Percentiles rank a stretch among this genome's conserved stretches.
These are phyloP conservation scores for Umbilicus rupestris DNA, from an alignment of 164 flowering plant species.

Conservation along the genomic window DNA sequence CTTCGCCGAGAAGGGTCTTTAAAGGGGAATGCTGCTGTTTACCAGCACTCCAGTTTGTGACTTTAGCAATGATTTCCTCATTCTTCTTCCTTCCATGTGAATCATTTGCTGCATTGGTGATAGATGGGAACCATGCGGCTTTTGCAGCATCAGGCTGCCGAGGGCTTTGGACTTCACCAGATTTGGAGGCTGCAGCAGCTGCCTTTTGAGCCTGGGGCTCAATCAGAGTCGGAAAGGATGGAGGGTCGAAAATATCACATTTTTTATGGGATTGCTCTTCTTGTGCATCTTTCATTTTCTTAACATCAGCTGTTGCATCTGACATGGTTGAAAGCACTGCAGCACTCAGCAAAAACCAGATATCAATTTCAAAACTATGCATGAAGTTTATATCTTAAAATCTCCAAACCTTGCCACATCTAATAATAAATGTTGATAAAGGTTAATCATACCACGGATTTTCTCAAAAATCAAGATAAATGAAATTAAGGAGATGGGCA, in stretches of 20 bases:
- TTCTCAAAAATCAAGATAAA: neutral
- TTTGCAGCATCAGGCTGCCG: conserved; percentile 24
- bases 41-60: conserved; percentile 52
- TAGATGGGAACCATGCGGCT: conserved; percentile 53
- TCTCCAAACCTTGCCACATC: neutral
- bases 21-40: conserved; percentile 50
- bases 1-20: conserved; percentile 52
- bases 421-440: neutral
- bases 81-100: conserved; percentile 60
- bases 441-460: neutral
- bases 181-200: conserved; percentile 23
- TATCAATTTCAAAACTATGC: too few species aligned
- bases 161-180: conserved; percentile 18
- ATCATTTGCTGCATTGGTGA: conserved; percentile 31
- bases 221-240: conserved; percentile 58
- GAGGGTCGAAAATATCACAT: conserved; percentile 41
- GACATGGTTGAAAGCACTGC: conserved; percentile 35
- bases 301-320: conserved; percentile 25
- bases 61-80: conserved; percentile 62
- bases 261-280: conserved; percentile 14
- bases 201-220: conserved; percentile 21
- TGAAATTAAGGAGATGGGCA: conserved; percentile 15
- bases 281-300: conserved; percentile 16
- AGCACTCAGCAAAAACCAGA: conserved; percentile 10
- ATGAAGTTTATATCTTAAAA: too few species aligned